Evolutionary conservation across 1,284 basidiomycete genomes (phyloP), one percentile per base, ranked within the genome.

Genomic region (Cutaneotrichosporon sp.): DNA sequence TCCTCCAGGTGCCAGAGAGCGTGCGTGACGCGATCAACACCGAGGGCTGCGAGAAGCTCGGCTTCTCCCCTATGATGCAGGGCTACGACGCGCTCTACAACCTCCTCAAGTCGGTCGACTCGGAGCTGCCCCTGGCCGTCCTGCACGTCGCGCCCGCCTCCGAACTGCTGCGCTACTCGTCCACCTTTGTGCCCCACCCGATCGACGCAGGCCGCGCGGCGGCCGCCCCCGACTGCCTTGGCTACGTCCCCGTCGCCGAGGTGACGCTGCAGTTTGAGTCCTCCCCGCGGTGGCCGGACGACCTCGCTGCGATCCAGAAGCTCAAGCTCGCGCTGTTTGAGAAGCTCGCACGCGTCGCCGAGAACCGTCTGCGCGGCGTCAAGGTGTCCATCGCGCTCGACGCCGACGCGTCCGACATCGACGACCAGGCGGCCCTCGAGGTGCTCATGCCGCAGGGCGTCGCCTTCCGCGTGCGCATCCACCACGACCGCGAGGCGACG

Each of bases 281-380:
- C 63, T 95, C 92, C 0, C 88, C 89, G 0, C 86, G 87, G 67
- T 99, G 97, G 97, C 97, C 97, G 0, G 94, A 98, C 72, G 94
- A 99, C 70, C 84, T 99, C 1, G 84, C 83, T 18, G 93, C 94
- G 0, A 90, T 98, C 51, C 95, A 97, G 78, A 93, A 92, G 69
- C 90, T 95, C 80, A 99, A 99, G 79, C 83, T 97, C 2, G 95
- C 95, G 0, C 89, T 99, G 75, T 86, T 95, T 64, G 92, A 94
- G 72, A 84, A 86, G 29, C 83, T 92, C 3, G 90, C 89, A 0
- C 80, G 81, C 14, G 82, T 84, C 1, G 82, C 95, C 50, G 85
- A 87, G 83, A 73, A 77, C 9, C 73, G 82, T 1, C 75, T 83
- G 2, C 69, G 82, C 0, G 86, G 86, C 4, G 75, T 88, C 2